Percentiles rank a stretch among this genome's conserved stretches.
Evolutionary conservation across 495 filamentous ascomycete genomes (phyloP).

Genomic region (Daldinia concentrica): DNA sequence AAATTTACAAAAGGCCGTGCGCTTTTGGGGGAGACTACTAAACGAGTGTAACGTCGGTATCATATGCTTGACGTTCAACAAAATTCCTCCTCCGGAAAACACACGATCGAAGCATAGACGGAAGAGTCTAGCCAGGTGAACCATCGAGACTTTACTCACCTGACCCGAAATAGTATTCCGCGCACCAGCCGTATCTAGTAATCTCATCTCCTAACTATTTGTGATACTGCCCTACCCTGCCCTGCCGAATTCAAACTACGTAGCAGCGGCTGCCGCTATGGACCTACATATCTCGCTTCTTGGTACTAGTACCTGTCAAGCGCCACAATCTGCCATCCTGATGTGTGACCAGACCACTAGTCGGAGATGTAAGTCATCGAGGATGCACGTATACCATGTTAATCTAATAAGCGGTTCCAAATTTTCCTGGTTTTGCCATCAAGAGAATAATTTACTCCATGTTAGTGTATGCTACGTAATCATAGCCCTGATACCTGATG

Average conservation of each 20-base stretch:
- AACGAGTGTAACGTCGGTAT: conserved; percentile 42
- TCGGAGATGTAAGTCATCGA: conserved; percentile 30
- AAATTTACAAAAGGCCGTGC: conserved; percentile 25
- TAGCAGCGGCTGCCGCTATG: conserved; percentile 27
- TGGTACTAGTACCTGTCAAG: conserved; percentile 34
- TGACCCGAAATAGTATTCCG: conserved; percentile 33
- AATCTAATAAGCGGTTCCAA: conserved; percentile 28
- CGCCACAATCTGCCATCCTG: conserved; percentile 31
- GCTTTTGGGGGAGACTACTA: conserved; percentile 22
- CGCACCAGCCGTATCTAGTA: conserved; percentile 7
- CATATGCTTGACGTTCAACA: conserved; percentile 26
- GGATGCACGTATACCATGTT: conserved; percentile 26
- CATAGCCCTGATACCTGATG: background rate
- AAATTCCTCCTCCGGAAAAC: conserved; percentile 15
- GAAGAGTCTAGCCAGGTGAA: conserved; percentile 7
- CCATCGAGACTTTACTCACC: conserved; percentile 15
- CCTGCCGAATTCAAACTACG: conserved; percentile 24
- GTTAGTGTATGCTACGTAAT: conserved; percentile 21
- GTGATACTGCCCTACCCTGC: conserved; percentile 24
- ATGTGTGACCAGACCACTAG: conserved; percentile 35
- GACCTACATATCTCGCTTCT: conserved; percentile 40
- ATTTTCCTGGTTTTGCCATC: conserved; percentile 31
- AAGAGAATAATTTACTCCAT: background rate
- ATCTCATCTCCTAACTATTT: conserved; percentile 3
- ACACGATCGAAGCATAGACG: conserved; percentile 29